phyloP scores from a whole-genome alignment of 176 grass and related monocot genomes.

The Coix lacrymajobi region DNA sequence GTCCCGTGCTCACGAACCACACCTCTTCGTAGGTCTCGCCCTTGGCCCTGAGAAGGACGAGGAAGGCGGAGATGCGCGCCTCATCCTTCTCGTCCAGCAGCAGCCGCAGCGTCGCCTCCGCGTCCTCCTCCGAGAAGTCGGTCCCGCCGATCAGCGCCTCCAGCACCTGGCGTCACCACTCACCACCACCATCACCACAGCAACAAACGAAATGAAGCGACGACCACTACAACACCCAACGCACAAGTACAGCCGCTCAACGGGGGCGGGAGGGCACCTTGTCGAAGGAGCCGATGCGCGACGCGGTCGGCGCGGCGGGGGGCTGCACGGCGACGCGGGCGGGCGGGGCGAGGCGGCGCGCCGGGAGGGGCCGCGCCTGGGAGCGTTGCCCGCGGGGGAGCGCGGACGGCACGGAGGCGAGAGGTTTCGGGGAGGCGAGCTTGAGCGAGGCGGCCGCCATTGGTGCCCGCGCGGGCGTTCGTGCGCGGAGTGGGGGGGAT shows the following conservation, averaged over 20 bases:
- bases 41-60: conserved; percentile 91
- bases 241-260: neutral
- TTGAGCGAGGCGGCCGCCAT: conserved; percentile 41
- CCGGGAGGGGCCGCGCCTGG: conserved; percentile 25
- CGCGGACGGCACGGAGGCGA: neutral
- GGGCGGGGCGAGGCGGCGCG: conserved; percentile 10
- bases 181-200: neutral
- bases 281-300: conserved; percentile 41
- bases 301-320: neutral
- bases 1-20: neutral
- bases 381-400: neutral
- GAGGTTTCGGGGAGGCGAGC: conserved; percentile 29
- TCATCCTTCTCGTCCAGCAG: conserved; percentile 62
- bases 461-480: neutral
- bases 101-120: conserved; percentile 64
- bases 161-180: conserved; percentile 48
- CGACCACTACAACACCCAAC: neutral
- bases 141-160: conserved; percentile 60
- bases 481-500: neutral
- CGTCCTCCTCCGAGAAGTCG: conserved; percentile 82
- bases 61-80: conserved; percentile 80
- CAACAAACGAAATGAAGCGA: neutral
- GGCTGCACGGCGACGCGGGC: conserved; percentile 34
- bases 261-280: conserved; percentile 21
- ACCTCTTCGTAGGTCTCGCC: conserved; percentile 97